These are phyloP conservation scores for Saccharomyces hybrid DNA, from an alignment of 1,139 yeast species.

Conservation along the genomic window DNA sequence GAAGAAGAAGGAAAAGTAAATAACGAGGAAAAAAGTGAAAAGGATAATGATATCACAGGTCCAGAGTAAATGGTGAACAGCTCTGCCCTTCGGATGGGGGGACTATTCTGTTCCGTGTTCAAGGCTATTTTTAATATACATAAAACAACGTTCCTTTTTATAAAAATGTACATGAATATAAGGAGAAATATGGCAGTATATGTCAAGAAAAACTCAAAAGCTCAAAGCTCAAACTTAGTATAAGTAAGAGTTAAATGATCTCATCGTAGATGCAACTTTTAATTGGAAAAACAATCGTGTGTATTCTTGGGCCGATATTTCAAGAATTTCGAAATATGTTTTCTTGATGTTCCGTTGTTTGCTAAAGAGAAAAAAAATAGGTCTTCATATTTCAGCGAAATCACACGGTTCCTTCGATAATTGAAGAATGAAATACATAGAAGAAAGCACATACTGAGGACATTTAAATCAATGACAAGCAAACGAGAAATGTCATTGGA, in stretches of 20 bases:
- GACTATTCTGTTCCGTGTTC: background rate
- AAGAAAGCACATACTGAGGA: background rate
- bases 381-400: background rate
- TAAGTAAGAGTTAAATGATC: background rate
- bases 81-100: too few relatives aligned
- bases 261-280: background rate
- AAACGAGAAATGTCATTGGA: constrained; percentile 8
- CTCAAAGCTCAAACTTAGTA: background rate
- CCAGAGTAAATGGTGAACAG: background rate
- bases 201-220: too few relatives aligned
- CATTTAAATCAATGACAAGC: background rate
- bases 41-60: background rate
- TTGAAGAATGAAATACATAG: background rate
- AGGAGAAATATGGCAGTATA: background rate
- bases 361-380: background rate
- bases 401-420: background rate
- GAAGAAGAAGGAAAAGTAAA: background rate
- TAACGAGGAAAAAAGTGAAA: background rate
- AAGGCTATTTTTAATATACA: background rate
- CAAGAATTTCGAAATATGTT: background rate
- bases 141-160: background rate
- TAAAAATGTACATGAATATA: background rate
- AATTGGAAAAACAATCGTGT: too few relatives aligned
- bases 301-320: background rate
- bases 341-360: background rate